Conservation (phyloP, 108 stramenopile genomes). For the Cyclotella sp. region DNA sequence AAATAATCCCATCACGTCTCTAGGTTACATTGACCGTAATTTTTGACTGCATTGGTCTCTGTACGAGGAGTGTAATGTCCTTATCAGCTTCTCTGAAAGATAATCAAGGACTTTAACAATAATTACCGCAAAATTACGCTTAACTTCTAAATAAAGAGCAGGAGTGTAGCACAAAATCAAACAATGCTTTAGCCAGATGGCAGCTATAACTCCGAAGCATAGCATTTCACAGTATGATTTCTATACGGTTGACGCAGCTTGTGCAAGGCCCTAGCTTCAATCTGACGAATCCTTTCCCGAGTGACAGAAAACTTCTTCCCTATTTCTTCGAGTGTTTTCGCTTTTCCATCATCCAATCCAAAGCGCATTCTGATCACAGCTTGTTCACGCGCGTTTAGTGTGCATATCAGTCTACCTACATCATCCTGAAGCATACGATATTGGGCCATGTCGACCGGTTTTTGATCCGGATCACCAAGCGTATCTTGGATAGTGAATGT, state of each 20-base stretch:
- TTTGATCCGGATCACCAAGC: constrained; percentile 79
- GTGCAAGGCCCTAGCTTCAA: constrained; percentile 94
- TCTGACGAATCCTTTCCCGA: constrained; percentile 95
- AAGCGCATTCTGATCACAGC: constrained; percentile 95
- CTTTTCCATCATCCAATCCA: constrained; percentile 92
- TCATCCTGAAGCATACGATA: constrained; percentile 89
- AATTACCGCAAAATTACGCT: neutral
- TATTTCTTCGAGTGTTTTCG: constrained; percentile 94
- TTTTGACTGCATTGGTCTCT: too few species aligned
- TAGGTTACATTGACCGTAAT: too few species aligned
- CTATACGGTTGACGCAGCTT: constrained; percentile 94
- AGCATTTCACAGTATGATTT: constrained; percentile 89
- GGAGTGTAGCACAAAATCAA: neutral
- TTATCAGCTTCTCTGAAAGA: too few species aligned
- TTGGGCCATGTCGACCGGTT: constrained; percentile 80
- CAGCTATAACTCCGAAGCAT: constrained; percentile 75
- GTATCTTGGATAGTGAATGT: constrained; percentile 73
- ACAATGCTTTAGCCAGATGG: neutral
- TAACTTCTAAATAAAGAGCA: constrained; percentile 4
- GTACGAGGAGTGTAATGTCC: too few species aligned
- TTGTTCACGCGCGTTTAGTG: constrained; percentile 89
- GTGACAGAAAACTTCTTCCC: constrained; percentile 86
- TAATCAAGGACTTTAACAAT: too few species aligned
- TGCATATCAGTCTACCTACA: constrained; percentile 81
- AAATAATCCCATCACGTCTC: too few species aligned